Evolutionary conservation across 2,329 filamentous ascomycete genomes (phyloP), one percentile per base, ranked within the genome.

Genomic region (Apiospora hydei): DNA sequence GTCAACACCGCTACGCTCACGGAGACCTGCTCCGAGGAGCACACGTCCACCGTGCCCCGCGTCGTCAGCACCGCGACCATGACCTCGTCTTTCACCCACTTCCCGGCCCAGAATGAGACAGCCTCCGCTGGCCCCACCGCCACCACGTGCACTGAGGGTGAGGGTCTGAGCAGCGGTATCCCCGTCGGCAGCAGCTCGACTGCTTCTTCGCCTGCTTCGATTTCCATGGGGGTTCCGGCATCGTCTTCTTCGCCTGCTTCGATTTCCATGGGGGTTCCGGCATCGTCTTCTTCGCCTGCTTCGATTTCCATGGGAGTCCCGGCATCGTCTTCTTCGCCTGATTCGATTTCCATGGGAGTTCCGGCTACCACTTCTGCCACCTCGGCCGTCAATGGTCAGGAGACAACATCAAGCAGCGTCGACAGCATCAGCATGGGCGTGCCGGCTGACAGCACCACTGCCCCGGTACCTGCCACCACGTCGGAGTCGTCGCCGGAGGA

Each of bases 31-130:
- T 41, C 57, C 18, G 2, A n/a, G 34, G 21, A 4, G 8, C 4
- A 41, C 18, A 64, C 34, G 34, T 13, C 18, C 16, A 64, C 57
- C 34, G 10, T 41, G 18, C 4, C 34, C 34, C 30, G 13, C 4
- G 30, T 64, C 57, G 21, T 41, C 34, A 41, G 57, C 57, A 64
- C 57, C 34, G 18, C 3, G 30, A 64, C 34, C 8, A 10, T 41
- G 30, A 41, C 18, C 1, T 64, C 57, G 8, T 64, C 57, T 2
- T 30, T 41, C 57, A 64, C 57, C 57, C 41, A 14, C 57, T 64
- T 64, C 57, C 34, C 57, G 8, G 30, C 57, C 30, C 34, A 64
- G 30, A 64, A 64, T 34, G 18, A 64, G 30, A 64, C 57, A 26
- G 14, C 6, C 34, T 11, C 57, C 21, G 34, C 34, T 10, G 53